Conservation (phyloP, 495 filamentous ascomycete genomes). For the Podospora didyma region DNA sequence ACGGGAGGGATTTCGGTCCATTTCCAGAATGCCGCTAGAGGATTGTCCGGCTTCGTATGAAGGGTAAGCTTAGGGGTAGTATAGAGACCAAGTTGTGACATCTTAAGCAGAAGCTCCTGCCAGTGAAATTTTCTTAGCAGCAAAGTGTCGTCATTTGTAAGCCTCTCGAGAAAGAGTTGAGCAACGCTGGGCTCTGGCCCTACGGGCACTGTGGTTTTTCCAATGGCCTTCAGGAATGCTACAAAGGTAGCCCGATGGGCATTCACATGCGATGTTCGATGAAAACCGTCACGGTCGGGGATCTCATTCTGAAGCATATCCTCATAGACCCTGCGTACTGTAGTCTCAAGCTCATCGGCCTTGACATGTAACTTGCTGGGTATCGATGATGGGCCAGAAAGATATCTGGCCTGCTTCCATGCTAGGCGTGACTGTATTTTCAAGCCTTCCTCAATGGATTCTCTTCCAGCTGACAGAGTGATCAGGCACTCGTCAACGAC, state of each 20-base stretch:
- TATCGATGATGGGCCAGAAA: slow-evolving; percentile 8
- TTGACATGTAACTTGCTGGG: slow-evolving; percentile 12
- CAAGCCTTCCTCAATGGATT: slow-evolving; percentile 3
- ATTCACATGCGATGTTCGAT: not conserved
- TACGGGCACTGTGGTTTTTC: slow-evolving; percentile 14
- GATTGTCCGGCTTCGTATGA: not conserved
- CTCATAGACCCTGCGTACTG: not conserved
- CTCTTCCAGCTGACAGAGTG: not conserved
- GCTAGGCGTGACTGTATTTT: slow-evolving; percentile 20
- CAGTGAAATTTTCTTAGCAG: slow-evolving; percentile 9
- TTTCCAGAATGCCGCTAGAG: slow-evolving; percentile 8
- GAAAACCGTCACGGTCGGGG: slow-evolving; percentile 5
- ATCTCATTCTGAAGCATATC: slow-evolving; percentile 5
- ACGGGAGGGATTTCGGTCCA: slow-evolving; percentile 32
- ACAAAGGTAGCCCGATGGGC: slow-evolving; percentile 43
- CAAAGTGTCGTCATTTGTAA: slow-evolving; percentile 19
- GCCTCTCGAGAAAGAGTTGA: not conserved
- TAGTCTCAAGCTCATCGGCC: slow-evolving; percentile 3
- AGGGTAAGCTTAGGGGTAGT: not conserved
- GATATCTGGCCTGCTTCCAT: slow-evolving; percentile 21
- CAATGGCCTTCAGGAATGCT: slow-evolving; percentile 21
- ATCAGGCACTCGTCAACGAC: slow-evolving; percentile 23
- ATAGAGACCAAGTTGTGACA: slow-evolving; percentile 25
- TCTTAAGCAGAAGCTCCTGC: slow-evolving; percentile 28
- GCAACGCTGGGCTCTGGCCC: slow-evolving; percentile 1